Base-by-base conservation (phyloP, 148 eudicot species). In the Oxyria digyna region DNA sequence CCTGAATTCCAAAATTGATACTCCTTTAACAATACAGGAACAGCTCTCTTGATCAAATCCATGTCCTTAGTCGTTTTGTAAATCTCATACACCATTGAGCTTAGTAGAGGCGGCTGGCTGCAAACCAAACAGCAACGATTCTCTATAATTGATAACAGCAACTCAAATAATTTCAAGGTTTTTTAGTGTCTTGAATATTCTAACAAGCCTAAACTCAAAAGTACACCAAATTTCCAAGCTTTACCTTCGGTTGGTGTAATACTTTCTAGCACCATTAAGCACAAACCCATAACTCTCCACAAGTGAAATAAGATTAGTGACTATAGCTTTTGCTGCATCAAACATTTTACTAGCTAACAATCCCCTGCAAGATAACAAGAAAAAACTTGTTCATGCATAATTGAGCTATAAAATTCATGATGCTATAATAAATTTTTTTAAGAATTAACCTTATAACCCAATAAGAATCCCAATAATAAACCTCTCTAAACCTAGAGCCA, bases 401-500 rank as follows among this genome's bases (percentile, higher is more conserved):
- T 3, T 45, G 18, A 45, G 18, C 4, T 45, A 6, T 43, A 23
- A 49, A 20, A 0, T 52, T 52, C 13, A 38, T 4, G 8, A 2
- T 38, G 41, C 4, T 38, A 0, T 38, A n/a, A 38, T 38, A 38
- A 38, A 38, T 38, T 38, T 8, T 42, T 10, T 0, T 14, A 24
- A 24, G 14, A 54, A 57, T 66, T 20, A 62, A 88, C 97, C 97
- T 92, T 72, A 89, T 86, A 17, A 93, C 85, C 96, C 96, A 93
- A 49, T 87, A 93, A 67, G 96, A 87, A 76, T 93, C 96, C 98
- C 98, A 93, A 43, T 89, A 89, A 67, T 89, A 89, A 65, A 93
- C 95, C 79, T 89, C 98, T 33, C 86, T 72, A 70, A 89, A 89
- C 69, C 98, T 71, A 11, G 98, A 92, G 45, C 98, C 98, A 23